phyloP scores from a whole-genome alignment of 305 asterid genomes.

The Fraxinus angustifolia region DNA sequence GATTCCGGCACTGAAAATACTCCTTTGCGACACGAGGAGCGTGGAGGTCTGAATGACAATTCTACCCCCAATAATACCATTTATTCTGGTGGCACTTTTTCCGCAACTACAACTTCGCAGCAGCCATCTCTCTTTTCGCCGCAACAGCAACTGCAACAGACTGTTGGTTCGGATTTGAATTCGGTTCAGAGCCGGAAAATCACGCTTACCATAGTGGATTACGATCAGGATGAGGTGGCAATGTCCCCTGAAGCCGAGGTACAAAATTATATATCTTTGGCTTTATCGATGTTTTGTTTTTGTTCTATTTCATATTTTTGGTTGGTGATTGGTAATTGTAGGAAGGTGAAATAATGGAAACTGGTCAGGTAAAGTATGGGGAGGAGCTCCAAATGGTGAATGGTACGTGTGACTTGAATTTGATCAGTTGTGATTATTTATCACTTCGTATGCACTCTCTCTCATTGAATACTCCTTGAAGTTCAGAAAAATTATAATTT shows the following conservation, averaged over 20 bases:
- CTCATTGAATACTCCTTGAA: neutral
- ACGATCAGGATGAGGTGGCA: constrained; percentile 82
- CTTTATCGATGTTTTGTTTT: neutral
- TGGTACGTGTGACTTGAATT: constrained; percentile 41
- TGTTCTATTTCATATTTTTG: neutral
- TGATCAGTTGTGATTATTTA: neutral
- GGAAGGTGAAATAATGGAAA: constrained; percentile 67
- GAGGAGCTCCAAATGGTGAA: constrained; percentile 54
- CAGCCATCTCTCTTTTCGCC: constrained; percentile 37
- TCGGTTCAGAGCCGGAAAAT: constrained; percentile 32
- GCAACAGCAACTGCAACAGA: constrained; percentile 24
- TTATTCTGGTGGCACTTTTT: constrained; percentile 28
- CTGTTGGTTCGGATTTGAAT: constrained; percentile 27
- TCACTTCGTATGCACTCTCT: neutral
- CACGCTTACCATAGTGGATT: constrained; percentile 63
- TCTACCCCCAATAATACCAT: constrained; percentile 33
- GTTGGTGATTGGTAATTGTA: constrained; percentile 30
- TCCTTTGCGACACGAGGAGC: constrained; percentile 30
- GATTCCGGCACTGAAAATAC: constrained; percentile 34
- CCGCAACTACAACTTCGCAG: constrained; percentile 47
- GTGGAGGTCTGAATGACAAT: constrained; percentile 33
- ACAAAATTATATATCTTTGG: constrained; percentile 4
- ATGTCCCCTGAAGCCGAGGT: constrained; percentile 94
- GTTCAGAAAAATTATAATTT: neutral
- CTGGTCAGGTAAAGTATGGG: constrained; percentile 50